Conservation (phyloP, 352 stramenopile species). For the Peronospora farinosa region DNA sequence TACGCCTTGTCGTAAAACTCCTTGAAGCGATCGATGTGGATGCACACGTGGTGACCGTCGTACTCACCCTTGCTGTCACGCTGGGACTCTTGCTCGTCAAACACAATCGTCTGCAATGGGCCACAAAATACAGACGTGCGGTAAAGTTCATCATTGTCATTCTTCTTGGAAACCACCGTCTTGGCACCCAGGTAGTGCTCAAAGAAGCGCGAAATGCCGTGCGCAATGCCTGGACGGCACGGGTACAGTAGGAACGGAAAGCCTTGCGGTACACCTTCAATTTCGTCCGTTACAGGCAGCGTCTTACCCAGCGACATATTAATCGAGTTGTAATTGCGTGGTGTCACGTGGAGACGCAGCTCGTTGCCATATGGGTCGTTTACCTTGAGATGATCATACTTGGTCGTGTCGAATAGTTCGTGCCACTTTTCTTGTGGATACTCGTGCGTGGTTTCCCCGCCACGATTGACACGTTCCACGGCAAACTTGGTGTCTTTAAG, state of each 20-base stretch:
- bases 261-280: conserved; percentile 42
- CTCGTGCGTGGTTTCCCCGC: conserved; percentile 37
- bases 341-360: conserved; percentile 48
- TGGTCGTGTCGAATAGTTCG: conserved; percentile 35
- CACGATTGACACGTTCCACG: conserved; percentile 50
- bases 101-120: conserved; percentile 54
- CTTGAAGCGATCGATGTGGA: conserved; percentile 68
- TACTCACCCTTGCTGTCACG: conserved; percentile 55
- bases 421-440: conserved; percentile 56
- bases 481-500: conserved; percentile 47
- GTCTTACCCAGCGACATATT: conserved; percentile 48
- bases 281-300: conserved; percentile 40
- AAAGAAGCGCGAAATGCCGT: conserved; percentile 62
- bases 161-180: conserved; percentile 40
- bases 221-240: conserved; percentile 45
- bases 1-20: conserved; percentile 50
- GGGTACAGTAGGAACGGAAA: conserved; percentile 58
- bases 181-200: conserved; percentile 59
- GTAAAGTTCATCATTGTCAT: conserved; percentile 31
- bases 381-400: conserved; percentile 57
- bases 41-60: conserved; percentile 69
- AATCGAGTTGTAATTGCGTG: conserved; percentile 52
- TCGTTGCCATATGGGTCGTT: conserved; percentile 60
- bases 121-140: conserved; percentile 46
- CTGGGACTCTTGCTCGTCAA: conserved; percentile 51